Evolutionary conservation across 2,329 filamentous ascomycete genomes (phyloP).

Genomic region (Epichloe sp.): DNA sequence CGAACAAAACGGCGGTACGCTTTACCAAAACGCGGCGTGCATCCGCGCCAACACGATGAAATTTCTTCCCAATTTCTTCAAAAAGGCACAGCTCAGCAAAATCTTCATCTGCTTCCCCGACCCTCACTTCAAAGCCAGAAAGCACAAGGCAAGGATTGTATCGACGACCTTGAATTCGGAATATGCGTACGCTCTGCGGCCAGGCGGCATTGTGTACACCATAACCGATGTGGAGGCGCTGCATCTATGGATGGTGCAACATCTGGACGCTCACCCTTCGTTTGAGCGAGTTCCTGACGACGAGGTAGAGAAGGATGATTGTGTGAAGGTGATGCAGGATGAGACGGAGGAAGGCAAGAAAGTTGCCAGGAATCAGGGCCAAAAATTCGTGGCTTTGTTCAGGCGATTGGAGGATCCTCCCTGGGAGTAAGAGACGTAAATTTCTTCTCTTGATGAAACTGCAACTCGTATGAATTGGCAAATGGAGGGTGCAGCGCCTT

Average conservation of each 20-base stretch:
- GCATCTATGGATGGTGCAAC: slow-evolving; percentile 83
- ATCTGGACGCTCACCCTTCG: slow-evolving; percentile 64
- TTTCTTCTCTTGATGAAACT: not conserved
- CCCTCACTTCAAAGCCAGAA: slow-evolving; percentile 92
- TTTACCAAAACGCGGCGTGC: slow-evolving; percentile 79
- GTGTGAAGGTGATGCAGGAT: slow-evolving; percentile 59
- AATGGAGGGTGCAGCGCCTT: not conserved
- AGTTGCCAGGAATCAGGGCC: slow-evolving; percentile 77
- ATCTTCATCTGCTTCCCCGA: slow-evolving; percentile 98
- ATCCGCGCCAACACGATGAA: slow-evolving; percentile 97
- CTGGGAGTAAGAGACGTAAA: slow-evolving; percentile 38
- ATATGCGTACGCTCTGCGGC: slow-evolving; percentile 76
- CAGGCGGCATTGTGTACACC: slow-evolving; percentile 82
- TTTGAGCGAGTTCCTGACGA: slow-evolving; percentile 64
- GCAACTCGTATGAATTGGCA: not conserved
- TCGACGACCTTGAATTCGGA: slow-evolving; percentile 79
- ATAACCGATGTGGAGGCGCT: slow-evolving; percentile 96
- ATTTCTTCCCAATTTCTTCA: slow-evolving; percentile 97
- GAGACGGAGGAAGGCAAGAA: slow-evolving; percentile 98
- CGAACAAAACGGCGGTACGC: slow-evolving; percentile 40
- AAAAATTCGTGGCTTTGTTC: slow-evolving; percentile 86
- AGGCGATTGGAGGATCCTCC: slow-evolving; percentile 65
- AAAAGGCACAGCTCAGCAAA: slow-evolving; percentile 64
- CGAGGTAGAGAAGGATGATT: slow-evolving; percentile 55
- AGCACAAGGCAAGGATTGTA: slow-evolving; percentile 94